Conservation (phyloP, 192 early-diverging fungal species). For the Coemansia sp. region DNA sequence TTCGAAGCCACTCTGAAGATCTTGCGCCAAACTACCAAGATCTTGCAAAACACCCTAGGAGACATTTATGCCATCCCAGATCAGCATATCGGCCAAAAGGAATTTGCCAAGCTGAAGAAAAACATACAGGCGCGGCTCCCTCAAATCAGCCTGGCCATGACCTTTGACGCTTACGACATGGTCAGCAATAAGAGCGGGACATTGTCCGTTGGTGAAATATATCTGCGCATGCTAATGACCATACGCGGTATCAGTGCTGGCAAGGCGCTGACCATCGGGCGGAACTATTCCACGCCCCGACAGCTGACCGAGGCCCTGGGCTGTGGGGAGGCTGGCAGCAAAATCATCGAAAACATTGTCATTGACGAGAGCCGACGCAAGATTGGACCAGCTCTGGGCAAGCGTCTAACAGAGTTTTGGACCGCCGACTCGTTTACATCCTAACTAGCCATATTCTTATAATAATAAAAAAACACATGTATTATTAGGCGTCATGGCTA, state of each 20-base stretch:
- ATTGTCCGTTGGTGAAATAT: conserved; percentile 75
- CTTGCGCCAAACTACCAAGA: conserved; percentile 64
- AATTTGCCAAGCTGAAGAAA: conserved; percentile 59
- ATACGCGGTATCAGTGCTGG: conserved; percentile 82
- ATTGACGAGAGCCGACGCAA: conserved; percentile 57
- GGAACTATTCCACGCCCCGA: conserved; percentile 68
- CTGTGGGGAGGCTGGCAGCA: conserved; percentile 22
- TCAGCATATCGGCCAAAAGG: conserved; percentile 49
- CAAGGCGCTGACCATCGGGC: conserved; percentile 77
- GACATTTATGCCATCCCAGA: conserved; percentile 64
- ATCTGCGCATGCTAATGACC: conserved; percentile 83
- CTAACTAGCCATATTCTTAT: not conserved
- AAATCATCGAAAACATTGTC: conserved; percentile 57
- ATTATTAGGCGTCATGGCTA: not conserved
- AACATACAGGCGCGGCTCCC: conserved; percentile 39
- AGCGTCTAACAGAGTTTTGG: conserved; percentile 66
- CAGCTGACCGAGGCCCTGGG: conserved; percentile 56
- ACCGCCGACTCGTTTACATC: conserved; percentile 44
- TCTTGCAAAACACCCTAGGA: conserved; percentile 58
- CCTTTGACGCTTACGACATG: conserved; percentile 64
- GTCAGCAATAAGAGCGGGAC: conserved; percentile 78
- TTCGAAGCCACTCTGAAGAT: conserved; percentile 87
- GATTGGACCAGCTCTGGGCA: conserved; percentile 58
- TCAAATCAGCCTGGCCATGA: conserved; percentile 55
- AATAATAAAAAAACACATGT: not conserved